Base-by-base conservation (phyloP, 176 grass and related monocot genomes). In the Poa annua region DNA sequence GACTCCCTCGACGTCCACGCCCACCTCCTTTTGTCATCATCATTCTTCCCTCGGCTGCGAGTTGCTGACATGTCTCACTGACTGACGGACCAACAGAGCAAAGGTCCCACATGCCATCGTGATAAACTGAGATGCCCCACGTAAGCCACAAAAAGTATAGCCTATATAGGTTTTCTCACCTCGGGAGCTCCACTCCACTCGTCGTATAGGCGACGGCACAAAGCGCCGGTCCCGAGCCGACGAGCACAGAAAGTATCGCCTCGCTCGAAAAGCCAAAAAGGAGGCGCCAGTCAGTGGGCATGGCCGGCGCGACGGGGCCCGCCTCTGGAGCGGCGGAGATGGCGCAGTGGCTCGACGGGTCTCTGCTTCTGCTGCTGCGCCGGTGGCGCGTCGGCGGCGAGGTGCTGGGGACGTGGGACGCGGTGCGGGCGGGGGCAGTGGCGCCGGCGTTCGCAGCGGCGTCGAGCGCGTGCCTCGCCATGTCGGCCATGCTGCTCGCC, bases 401-500 rank as follows among this genome's bases (percentile, higher is more conserved):
- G 22, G 8, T 78, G 78, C 17, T 78, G 72, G 0, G 34, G 19
- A 19, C 3, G 68, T 95, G 90, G 96, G 62, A 21, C 56, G 42
- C 71, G 56, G 73, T 91, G 76, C 96, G 96, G 32, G 66, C 56
- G 25, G 75, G 29, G 59, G 87, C 73, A 59, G 88, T 95, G 50
- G 90, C 91, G 62, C 96, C 96, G 86, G 75, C 80, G 62, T 85
- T 98, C 85, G 76, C 60, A 14, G 80, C 85, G 33, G 88, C 85
- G 24, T 66, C 88, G 19, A 76, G 50, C 61, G 73, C 45, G 19
- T 90, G 85, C 71, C 65, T 98, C 52, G 85, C 74, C 66, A 88
- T 98, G 80, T 98, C 92, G 8, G 89, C 85, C 81, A 73, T 95
- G 87, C 90, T 98, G 7, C 74, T 98, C 42, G 86, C 85, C 11